A percentile compares a stretch with the other conserved stretches of the same genome.
These are phyloP conservation scores for Diutina rugosa DNA, from an alignment of 1,139 yeast genomes.

Conservation along the genomic window DNA sequence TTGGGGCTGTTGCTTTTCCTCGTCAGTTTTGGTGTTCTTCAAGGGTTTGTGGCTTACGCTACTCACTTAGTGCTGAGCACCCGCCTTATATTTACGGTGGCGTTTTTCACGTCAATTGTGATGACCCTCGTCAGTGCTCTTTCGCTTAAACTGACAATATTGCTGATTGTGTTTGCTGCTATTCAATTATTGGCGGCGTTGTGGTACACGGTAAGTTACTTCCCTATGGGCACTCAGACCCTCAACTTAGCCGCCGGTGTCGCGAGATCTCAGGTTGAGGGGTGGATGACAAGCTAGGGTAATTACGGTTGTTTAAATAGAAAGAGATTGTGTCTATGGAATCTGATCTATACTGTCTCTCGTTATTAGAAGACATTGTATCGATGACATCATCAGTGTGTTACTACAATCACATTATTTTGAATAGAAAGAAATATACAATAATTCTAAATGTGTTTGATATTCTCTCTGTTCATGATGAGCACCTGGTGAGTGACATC, in stretches of 20 bases:
- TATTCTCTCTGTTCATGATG: not conserved
- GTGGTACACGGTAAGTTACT: constrained; percentile 50
- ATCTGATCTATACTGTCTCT: no score
- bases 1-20: constrained; percentile 82
- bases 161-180: constrained; percentile 38
- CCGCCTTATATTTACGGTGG: constrained; percentile 36
- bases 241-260: constrained; percentile 38
- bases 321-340: not conserved
- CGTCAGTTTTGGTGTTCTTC: constrained; percentile 78
- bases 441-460: not conserved
- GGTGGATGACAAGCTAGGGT: constrained; percentile 41
- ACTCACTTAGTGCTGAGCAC: constrained; percentile 37
- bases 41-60: constrained; percentile 68
- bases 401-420: no score
- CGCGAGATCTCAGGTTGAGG: constrained; percentile 45
- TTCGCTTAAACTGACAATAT: constrained; percentile 30
- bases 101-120: constrained; percentile 34
- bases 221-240: constrained; percentile 49
- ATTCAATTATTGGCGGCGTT: constrained; percentile 39
- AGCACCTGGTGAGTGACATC: no score
- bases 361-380: no score
- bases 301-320: not conserved
- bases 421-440: constrained; percentile 2
- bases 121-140: constrained; percentile 37
- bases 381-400: no score